Base-by-base conservation (phyloP, 164 flowering plant species). In the Chimonanthus salicifolius region DNA sequence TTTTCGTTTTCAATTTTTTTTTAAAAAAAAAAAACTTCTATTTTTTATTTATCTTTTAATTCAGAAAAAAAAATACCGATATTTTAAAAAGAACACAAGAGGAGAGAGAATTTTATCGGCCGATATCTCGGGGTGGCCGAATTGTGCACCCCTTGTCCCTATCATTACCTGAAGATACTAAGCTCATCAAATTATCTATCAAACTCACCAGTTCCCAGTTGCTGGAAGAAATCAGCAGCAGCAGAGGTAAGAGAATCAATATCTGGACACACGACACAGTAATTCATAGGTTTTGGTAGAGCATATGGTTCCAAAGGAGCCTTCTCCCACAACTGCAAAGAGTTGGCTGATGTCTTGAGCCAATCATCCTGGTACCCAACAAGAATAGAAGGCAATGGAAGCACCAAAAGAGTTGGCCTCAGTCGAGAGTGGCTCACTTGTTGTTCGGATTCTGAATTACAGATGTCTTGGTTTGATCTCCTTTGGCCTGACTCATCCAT, bases 321-420 rank as follows among this genome's bases (percentile, higher is more conserved):
- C 83, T 96, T 96, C 77, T 96, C 99, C 98, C 98, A 94, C 4
- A 82, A 77, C 71, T 94, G 97, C 16, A 96, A 75, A 62, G 97
- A 85, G 83, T 75, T 88, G 10, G 94, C 83, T 20, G 98, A 91
- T 71, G 93, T 86, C 84, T 96, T 96, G 6, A 96, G 95, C 99
- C 99, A 96, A 87, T 96, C 99, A 85, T 96, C 99, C 87, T 96
- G 99, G 77, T 96, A 96, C 99, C 99, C 99, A 77, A 96, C 92
- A 84, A 96, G 99, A 72, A 96, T 85, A 68, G 98, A 83, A 77
- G 99, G 98, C 77, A 84, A 81, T 43, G 98, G 97, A 82, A 92
- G 83, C 62, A 83, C 91, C 82, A 80, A 72, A 63, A 90, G 76
- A 71, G 97, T 85, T 18, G 95, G 90, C 73, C 86, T 83, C 13